phyloP scores from a whole-genome alignment of 257 asterid species.

The Misopates orontium region DNA sequence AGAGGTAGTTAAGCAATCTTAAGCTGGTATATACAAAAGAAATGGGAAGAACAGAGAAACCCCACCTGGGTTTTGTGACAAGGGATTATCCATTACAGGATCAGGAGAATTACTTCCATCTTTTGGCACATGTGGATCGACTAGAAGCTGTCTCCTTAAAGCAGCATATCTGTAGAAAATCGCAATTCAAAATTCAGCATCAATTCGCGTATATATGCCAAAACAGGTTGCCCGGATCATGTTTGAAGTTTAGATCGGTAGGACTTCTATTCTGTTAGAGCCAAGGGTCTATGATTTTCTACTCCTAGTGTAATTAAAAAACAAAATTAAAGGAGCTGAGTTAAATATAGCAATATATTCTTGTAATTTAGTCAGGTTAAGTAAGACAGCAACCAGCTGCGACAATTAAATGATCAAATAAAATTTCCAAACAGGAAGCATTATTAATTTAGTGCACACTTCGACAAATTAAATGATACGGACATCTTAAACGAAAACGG shows the following conservation, averaged over 20 bases:
- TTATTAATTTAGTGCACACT: not conserved
- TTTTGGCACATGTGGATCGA: conserved; percentile 79
- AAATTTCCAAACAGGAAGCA: conserved; percentile 5
- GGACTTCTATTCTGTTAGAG: not conserved
- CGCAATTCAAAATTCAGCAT: not conserved
- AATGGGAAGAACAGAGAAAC: not conserved
- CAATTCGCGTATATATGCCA: not conserved
- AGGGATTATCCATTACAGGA: conserved; percentile 84
- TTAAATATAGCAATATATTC: conserved; percentile 2
- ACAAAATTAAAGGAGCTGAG: conserved; percentile 4
- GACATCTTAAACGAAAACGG: not conserved
- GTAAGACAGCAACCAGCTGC: not conserved
- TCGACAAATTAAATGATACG: not conserved
- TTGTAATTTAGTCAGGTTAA: not conserved
- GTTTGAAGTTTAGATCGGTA: not conserved
- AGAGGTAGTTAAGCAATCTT: not conserved
- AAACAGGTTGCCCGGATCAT: no score
- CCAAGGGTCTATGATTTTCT: not conserved
- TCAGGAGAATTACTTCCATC: conserved; percentile 79
- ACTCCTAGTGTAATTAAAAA: not conserved
- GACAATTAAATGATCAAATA: not conserved
- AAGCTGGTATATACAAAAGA: not conserved
- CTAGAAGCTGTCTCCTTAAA: conserved; percentile 81
- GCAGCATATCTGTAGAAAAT: conserved; percentile 65
- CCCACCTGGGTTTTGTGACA: conserved; percentile 89